A percentile compares a stretch with the other conserved stretches of the same genome.
phyloP scores from a whole-genome alignment of 2,329 filamentous ascomycete species.

The Xylaria sp. region DNA sequence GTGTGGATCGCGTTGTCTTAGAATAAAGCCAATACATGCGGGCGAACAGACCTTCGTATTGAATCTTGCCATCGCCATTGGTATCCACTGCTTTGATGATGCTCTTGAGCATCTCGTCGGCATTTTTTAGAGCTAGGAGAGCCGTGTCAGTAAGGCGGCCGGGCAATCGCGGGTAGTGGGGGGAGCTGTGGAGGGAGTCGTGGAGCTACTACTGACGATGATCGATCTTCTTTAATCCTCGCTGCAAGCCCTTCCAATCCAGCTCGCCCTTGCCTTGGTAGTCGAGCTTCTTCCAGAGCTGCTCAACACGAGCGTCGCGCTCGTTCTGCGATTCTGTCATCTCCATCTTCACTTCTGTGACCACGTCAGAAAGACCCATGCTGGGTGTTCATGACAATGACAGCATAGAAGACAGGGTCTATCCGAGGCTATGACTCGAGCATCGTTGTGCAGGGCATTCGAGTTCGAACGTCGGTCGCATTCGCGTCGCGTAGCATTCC shows the following conservation, averaged over 20 bases:
- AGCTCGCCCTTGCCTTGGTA: conserved; percentile 80
- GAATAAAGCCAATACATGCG: conserved; percentile 26
- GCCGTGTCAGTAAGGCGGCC: conserved; percentile 23
- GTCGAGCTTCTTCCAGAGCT: conserved; percentile 86
- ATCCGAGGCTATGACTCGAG: conserved; percentile 44
- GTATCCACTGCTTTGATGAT: conserved; percentile 87
- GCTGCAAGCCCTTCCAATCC: conserved; percentile 85
- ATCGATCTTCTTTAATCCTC: conserved; percentile 87
- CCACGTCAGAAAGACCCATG: conserved; percentile 63
- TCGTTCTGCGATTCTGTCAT: conserved; percentile 80
- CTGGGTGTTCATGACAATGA: conserved; percentile 59
- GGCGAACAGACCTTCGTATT: conserved; percentile 78
- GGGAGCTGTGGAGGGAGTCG: conserved; percentile 9
- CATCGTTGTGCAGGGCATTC: conserved; percentile 36
- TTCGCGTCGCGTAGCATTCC: conserved; percentile 30
- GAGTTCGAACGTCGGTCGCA: conserved; percentile 29
- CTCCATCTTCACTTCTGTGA: conserved; percentile 68
- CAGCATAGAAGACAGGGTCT: conserved; percentile 42
- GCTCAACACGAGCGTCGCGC: conserved; percentile 82
- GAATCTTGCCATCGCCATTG: conserved; percentile 88
- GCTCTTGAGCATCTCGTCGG: conserved; percentile 82
- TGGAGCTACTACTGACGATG: conserved; percentile 73
- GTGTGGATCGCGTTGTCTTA: neutral
- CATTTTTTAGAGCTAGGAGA: conserved; percentile 80
- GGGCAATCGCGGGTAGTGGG: neutral